Evolutionary conservation across 345 rosid species (phyloP), one percentile per base, ranked within the genome.

Genomic region (Salix suchowensis): DNA sequence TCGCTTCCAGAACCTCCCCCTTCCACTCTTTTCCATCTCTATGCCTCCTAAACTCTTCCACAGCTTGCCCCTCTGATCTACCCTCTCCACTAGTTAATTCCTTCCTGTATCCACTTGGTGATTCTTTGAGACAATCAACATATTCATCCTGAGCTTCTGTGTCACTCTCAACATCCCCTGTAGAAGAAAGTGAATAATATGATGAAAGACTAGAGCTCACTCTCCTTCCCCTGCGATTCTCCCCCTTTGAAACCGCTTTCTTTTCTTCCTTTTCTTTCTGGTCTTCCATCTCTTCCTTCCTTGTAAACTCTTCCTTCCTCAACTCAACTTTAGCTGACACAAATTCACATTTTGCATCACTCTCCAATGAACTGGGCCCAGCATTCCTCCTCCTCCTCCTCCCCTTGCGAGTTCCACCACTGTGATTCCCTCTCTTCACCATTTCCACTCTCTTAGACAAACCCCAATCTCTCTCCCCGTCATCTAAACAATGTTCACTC

Each of bases 131-230:
- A 67, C 83, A 39, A 9, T 46, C 83, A 52, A 70, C 82, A 61
- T 82, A 82, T 58, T 77, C 81, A 7, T 84, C 87, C 65, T 74
- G 84, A 58, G 55, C 87, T 77, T 90, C 97, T 68, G 60, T 50
- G 40, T 89, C 94, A 74, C 84, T 90, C 86, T 84, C 94, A 18
- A 87, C 80, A 64, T 88, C 92, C 70, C 80, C 93, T 2, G 85
- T 76, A 39, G 94, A 92, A 52, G 85, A 88, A 79, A 92, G 70
- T 0, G 99, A 91, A 86, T 91, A 87, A 88, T 91, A 90, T 39
- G 96, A 93, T 5, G 99, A 93, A 79, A 90, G 80, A 78, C 91
- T 88, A 60, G 92, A 86, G 75, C 83, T 88, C 66, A 75, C 89
- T 61, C 79, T 82, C 79, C 85, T 93, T 67, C 70, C 79, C 78